Evolutionary conservation across 352 stramenopile genomes (phyloP).

Genomic region (Globisporangium megalacanthum): DNA sequence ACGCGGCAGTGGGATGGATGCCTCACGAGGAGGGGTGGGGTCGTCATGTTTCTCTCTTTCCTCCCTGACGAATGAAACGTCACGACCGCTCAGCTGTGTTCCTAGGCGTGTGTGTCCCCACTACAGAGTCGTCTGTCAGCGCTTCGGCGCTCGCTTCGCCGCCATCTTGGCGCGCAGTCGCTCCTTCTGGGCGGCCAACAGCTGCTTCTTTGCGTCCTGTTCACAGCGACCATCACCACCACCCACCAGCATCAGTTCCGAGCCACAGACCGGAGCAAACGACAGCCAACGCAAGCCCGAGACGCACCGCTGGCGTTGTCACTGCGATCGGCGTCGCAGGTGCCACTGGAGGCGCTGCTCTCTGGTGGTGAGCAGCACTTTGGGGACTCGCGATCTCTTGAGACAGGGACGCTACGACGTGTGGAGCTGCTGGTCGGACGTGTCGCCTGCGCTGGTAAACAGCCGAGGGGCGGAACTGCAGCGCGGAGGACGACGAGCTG

Average conservation of each 20-base stretch:
- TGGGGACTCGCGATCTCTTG: too few species aligned
- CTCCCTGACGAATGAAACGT: too few species aligned
- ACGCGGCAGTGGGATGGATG: too few species aligned
- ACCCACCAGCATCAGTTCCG: too few species aligned
- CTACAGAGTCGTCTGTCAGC: background rate
- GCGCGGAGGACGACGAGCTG: background rate
- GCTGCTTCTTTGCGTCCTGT: conserved; percentile 49
- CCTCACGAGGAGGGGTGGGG: too few species aligned
- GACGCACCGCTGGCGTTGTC: background rate
- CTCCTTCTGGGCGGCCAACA: conserved; percentile 61
- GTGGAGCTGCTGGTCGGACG: background rate
- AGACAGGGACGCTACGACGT: too few species aligned
- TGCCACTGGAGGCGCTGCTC: too few species aligned
- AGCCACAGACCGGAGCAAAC: too few species aligned
- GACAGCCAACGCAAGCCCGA: too few species aligned
- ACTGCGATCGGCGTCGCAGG: too few species aligned
- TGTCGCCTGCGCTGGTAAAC: conserved; percentile 8
- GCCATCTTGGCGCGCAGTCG: conserved; percentile 58
- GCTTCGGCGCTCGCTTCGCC: conserved; percentile 12
- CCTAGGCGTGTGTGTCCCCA: background rate
- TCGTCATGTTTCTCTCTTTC: too few species aligned
- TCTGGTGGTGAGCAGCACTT: too few species aligned
- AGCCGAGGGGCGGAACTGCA: conserved; percentile 4
- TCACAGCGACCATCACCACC: background rate
- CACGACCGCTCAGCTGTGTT: background rate